These are phyloP conservation scores for Geum urbanum DNA, from an alignment of 306 rosid species.

Conservation along the genomic window DNA sequence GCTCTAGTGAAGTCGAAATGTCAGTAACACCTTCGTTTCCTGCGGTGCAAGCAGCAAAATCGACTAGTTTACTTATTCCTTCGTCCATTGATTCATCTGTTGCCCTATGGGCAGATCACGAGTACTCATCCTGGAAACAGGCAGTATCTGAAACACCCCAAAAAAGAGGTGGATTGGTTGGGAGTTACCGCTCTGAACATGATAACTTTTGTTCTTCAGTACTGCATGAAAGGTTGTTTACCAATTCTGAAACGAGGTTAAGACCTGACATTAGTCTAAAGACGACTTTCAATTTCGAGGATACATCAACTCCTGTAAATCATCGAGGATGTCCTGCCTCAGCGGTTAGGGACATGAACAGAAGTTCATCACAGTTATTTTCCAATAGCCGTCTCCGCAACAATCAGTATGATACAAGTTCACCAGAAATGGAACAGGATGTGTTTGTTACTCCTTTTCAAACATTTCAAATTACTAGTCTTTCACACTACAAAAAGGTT, in stretches of 20 bases:
- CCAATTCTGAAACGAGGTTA: constrained; percentile 33
- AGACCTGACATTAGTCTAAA: constrained; percentile 34
- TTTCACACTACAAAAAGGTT: constrained; percentile 34
- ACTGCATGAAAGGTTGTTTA: constrained; percentile 33
- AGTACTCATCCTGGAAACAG: constrained; percentile 38
- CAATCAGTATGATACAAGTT: constrained; percentile 28
- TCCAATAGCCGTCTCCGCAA: constrained; percentile 33
- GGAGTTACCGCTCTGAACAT: constrained; percentile 31
- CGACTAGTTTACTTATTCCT: constrained; percentile 73
- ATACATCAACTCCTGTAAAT: constrained; percentile 33
- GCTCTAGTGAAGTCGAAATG: constrained; percentile 43
- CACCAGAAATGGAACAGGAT: constrained; percentile 44
- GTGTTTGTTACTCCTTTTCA: constrained; percentile 31
- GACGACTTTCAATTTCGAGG: constrained; percentile 46
- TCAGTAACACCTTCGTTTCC: constrained; percentile 38
- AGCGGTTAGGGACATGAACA: constrained; percentile 38
- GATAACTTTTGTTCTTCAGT: constrained; percentile 39
- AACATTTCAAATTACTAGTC: constrained; percentile 39
- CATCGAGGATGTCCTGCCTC: constrained; percentile 37
- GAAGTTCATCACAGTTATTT: constrained; percentile 26
- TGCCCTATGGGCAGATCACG: constrained; percentile 31
- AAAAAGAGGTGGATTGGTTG: constrained; percentile 43
- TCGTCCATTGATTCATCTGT: constrained; percentile 39
- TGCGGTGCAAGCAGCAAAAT: constrained; percentile 38
- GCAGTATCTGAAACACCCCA: constrained; percentile 43